A percentile compares a stretch with the other conserved stretches of the same genome.
Evolutionary conservation across 1,284 basidiomycete species (phyloP).

Genomic region (Ustilago trichophora): DNA sequence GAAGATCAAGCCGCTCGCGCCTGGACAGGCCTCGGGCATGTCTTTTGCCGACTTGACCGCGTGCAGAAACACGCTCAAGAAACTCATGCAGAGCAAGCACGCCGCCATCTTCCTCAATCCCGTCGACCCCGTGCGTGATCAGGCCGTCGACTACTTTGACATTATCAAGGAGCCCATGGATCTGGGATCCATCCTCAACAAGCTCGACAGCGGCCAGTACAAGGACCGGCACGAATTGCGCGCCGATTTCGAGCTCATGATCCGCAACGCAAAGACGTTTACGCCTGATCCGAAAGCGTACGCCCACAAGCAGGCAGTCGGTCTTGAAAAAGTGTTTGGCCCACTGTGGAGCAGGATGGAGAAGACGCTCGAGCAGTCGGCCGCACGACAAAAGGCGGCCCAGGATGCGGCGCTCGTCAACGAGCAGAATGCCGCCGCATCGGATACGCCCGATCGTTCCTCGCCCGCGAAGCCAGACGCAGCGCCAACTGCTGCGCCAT

Average conservation of each 20-base stretch:
- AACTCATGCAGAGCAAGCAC: constrained; percentile 74
- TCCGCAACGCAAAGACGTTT: constrained; percentile 86
- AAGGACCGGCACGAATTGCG: constrained; percentile 83
- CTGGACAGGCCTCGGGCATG: constrained; percentile 80
- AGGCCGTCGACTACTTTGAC: constrained; percentile 75
- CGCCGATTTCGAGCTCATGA: constrained; percentile 86
- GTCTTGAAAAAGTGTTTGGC: constrained; percentile 83
- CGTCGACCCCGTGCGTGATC: constrained; percentile 72
- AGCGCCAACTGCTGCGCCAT: neutral
- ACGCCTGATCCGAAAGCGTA: constrained; percentile 76
- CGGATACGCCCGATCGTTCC: constrained; percentile 18
- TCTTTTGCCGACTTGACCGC: constrained; percentile 80
- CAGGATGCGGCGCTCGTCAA: constrained; percentile 38
- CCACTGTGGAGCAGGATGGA: constrained; percentile 73
- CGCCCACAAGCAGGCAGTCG: constrained; percentile 79
- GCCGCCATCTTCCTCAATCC: constrained; percentile 81
- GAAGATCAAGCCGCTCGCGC: constrained; percentile 63
- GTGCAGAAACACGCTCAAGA: constrained; percentile 82
- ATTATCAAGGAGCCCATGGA: constrained; percentile 95
- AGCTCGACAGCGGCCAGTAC: constrained; percentile 84
- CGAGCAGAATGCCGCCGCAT: constrained; percentile 11
- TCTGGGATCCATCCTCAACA: constrained; percentile 84
- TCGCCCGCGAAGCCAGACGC: constrained; percentile 26
- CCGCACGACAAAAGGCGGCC: constrained; percentile 52
- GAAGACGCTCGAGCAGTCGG: constrained; percentile 65